phyloP scores from a whole-genome alignment of 225 moss, liverwort and hornwort genomes.

The Takakia lepidozioides region DNA sequence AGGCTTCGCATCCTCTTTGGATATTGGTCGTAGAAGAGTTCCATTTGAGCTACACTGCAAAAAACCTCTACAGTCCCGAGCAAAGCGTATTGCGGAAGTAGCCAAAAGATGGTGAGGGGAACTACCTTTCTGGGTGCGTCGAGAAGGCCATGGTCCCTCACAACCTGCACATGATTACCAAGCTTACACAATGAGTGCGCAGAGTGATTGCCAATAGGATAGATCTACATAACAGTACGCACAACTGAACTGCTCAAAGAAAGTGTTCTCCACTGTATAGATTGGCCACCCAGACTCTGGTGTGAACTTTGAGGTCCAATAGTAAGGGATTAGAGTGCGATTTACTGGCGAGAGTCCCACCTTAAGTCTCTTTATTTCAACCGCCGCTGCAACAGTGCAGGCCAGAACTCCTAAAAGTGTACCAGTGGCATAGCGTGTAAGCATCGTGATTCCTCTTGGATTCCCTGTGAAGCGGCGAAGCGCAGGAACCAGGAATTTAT shows the following conservation, averaged over 20 bases:
- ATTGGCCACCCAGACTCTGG: too few relatives aligned
- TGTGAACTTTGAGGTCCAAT: too few relatives aligned
- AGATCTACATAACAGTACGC: too few relatives aligned
- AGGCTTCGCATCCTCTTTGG: conserved; percentile 22
- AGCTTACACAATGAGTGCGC: too few relatives aligned
- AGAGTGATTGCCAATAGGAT: too few relatives aligned
- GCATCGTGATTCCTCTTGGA: conserved; percentile 25
- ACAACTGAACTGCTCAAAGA: too few relatives aligned
- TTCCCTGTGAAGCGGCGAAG: conserved; percentile 20
- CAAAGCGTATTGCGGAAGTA: conserved; percentile 19
- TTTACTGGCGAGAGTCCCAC: too few relatives aligned
- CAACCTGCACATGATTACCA: too few relatives aligned
- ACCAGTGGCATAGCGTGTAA: conserved; percentile 38
- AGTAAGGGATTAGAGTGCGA: too few relatives aligned
- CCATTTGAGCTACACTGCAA: conserved; percentile 7
- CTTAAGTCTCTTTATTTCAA: conserved; percentile 16
- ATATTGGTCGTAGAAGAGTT: conserved; percentile 23
- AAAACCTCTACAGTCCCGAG: conserved; percentile 10
- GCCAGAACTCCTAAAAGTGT: conserved; percentile 11
- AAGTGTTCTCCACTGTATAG: too few relatives aligned
- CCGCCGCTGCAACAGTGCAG: conserved; percentile 16
- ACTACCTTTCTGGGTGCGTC: background rate
- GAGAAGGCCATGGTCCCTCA: background rate
- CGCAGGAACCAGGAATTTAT: conserved; percentile 5
- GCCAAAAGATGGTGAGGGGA: too few relatives aligned